Percentiles rank a stretch among this genome's conserved stretches.
Conservation (phyloP, 129 eudicot species). For the Saposhnikovia divaricata region DNA sequence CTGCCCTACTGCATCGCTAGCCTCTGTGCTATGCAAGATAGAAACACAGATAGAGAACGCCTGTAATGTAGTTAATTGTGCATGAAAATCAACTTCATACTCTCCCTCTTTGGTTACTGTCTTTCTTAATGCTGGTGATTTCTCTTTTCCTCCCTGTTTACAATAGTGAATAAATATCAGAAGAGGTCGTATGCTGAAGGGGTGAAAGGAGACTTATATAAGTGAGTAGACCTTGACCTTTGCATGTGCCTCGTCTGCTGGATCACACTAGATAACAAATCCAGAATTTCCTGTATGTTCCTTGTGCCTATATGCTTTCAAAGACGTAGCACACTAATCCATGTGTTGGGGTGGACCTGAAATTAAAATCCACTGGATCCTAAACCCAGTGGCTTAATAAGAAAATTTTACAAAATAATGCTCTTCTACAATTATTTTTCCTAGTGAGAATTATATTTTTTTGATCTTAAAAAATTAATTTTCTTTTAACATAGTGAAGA, state of each 20-base stretch:
- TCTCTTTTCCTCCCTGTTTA: constrained; percentile 62
- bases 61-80: constrained; percentile 63
- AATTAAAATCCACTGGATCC: neutral
- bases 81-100: constrained; percentile 71
- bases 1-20: constrained; percentile 30
- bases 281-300: neutral
- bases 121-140: constrained; percentile 53
- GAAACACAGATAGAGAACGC: constrained; percentile 81
- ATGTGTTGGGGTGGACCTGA: neutral
- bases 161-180: neutral
- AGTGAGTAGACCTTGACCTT: neutral
- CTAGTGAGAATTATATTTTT: neutral
- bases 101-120: constrained; percentile 37
- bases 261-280: neutral
- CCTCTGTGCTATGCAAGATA: constrained; percentile 58
- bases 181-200: neutral
- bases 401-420: neutral
- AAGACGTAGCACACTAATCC: neutral
- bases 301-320: neutral
- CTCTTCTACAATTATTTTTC: neutral
- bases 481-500: neutral
- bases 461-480: neutral
- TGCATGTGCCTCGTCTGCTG: neutral
- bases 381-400: neutral
- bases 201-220: neutral